Percentiles rank a stretch among this genome's conserved stretches.
phyloP scores from a whole-genome alignment of 139 green algal genomes.

The Mychonastes homosphaera region DNA sequence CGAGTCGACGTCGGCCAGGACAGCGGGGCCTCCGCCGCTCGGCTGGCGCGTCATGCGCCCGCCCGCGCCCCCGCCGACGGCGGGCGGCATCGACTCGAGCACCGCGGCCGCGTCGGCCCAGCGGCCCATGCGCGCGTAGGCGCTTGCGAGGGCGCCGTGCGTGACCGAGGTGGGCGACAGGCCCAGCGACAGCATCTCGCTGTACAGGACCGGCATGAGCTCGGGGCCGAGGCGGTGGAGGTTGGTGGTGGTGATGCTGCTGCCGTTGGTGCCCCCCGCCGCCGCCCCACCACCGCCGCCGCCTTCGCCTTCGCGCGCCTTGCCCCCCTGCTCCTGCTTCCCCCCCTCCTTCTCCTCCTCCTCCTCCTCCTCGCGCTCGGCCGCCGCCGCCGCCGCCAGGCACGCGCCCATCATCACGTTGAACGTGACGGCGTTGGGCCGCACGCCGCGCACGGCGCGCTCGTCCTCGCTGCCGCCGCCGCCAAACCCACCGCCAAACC shows the following conservation, averaged over 20 bases:
- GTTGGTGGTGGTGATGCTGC: not conserved
- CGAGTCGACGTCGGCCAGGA: too few relatives aligned
- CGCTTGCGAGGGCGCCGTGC: conserved; percentile 21
- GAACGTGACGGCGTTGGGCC: conserved; percentile 57
- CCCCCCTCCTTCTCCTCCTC: too few relatives aligned
- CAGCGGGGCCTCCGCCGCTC: too few relatives aligned
- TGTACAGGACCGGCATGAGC: conserved; percentile 14
- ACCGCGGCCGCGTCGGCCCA: conserved; percentile 28
- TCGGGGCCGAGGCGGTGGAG: not conserved
- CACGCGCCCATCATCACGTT: conserved; percentile 49
- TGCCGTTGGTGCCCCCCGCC: not conserved
- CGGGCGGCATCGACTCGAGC: conserved; percentile 13
- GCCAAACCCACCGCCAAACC: not conserved
- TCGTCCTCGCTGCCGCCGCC: not conserved
- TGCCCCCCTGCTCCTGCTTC: conserved; percentile 21
- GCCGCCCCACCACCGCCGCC: not conserved
- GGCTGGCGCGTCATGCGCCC: too few relatives aligned
- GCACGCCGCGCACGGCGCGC: conserved; percentile 13
- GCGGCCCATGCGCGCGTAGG: conserved; percentile 9
- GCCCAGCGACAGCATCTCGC: conserved; percentile 19
- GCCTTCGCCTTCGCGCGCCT: not conserved
- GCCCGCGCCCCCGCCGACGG: too few relatives aligned
- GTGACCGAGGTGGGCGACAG: conserved; percentile 20
- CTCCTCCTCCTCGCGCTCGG: too few relatives aligned
- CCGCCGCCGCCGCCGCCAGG: conserved; percentile 32